Percentiles rank a stretch among this genome's conserved stretches.
These are phyloP conservation scores for Dendryphion nanum DNA, from an alignment of 2,329 filamentous ascomycete genomes.

Conservation along the genomic window DNA sequence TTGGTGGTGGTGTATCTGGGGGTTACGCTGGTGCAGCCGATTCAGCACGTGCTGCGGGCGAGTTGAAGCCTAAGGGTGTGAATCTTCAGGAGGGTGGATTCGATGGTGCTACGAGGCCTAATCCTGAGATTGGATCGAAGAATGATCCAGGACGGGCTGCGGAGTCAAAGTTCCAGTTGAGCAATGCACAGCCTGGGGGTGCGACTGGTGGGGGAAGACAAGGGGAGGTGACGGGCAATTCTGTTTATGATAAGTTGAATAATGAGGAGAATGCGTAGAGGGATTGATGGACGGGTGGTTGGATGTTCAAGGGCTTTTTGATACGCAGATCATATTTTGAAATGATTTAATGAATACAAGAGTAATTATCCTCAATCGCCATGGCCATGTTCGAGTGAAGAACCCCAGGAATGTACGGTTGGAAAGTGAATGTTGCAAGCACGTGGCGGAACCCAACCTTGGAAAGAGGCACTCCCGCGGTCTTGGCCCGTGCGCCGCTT, in stretches of 20 bases:
- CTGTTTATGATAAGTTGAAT: conserved; percentile 9
- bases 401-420: too few relatives aligned
- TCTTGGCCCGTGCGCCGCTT: conserved; percentile 11
- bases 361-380: too few relatives aligned
- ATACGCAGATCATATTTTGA: too few relatives aligned
- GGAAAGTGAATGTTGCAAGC: conserved; percentile 2
- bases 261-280: conserved; percentile 10
- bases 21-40: conserved; percentile 34
- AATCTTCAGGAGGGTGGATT: conserved; percentile 55
- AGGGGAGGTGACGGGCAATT: conserved; percentile 5
- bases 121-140: conserved; percentile 50
- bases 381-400: too few relatives aligned
- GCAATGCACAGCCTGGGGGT: conserved; percentile 29
- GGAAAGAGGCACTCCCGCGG: conserved; percentile 18
- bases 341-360: not conserved
- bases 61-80: conserved; percentile 50
- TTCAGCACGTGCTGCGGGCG: conserved; percentile 24
- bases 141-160: conserved; percentile 57
- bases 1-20: conserved; percentile 29
- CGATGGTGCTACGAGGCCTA: conserved; percentile 29
- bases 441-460: conserved; percentile 14
- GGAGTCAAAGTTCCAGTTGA: conserved; percentile 36
- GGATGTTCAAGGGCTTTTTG: not conserved
- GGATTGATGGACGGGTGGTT: not conserved
- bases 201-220: conserved; percentile 17